phyloP scores from a whole-genome alignment of 805 yeast species.

The Wickerhamomyces rabaulensis region DNA sequence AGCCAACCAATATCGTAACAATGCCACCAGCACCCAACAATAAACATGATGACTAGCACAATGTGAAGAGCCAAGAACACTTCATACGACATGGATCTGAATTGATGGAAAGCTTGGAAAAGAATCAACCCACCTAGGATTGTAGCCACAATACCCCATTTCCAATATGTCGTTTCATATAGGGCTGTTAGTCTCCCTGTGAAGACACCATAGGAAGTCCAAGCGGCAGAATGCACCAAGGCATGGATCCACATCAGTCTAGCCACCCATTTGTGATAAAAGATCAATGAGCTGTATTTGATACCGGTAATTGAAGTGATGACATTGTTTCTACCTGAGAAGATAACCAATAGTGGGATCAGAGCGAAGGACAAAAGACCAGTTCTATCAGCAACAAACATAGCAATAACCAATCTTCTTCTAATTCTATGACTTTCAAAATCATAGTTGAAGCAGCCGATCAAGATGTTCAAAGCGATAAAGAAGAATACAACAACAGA shows the following conservation, averaged over 20 bases:
- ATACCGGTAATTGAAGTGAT: conserved; percentile 57
- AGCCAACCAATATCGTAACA: conserved; percentile 23
- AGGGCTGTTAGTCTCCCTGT: conserved; percentile 8
- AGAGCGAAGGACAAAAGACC: conserved; percentile 26
- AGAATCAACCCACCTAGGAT: conserved; percentile 25
- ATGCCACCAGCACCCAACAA: conserved; percentile 56
- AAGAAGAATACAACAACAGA: conserved; percentile 29
- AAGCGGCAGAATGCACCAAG: conserved; percentile 11
- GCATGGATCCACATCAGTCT: conserved; percentile 31
- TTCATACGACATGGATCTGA: conserved; percentile 57
- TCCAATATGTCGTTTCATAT: conserved; percentile 7
- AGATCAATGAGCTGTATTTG: conserved; percentile 55
- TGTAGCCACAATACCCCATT: conserved; percentile 41
- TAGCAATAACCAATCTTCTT: background rate
- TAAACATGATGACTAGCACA: conserved; percentile 45
- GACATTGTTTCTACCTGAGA: conserved; percentile 70
- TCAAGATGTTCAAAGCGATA: conserved; percentile 21
- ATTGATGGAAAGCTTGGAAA: conserved; percentile 39
- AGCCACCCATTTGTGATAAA: conserved; percentile 62
- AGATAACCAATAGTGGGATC: conserved; percentile 51
- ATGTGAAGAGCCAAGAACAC: conserved; percentile 55
- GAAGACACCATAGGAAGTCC: too few relatives aligned
- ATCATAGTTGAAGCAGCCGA: conserved; percentile 12
- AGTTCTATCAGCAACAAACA: conserved; percentile 19
- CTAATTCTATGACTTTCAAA: background rate